A percentile compares a stretch with the other conserved stretches of the same genome.
Conservation (phyloP, 1,139 yeast genomes). For the Kluyveromyces sp. region DNA sequence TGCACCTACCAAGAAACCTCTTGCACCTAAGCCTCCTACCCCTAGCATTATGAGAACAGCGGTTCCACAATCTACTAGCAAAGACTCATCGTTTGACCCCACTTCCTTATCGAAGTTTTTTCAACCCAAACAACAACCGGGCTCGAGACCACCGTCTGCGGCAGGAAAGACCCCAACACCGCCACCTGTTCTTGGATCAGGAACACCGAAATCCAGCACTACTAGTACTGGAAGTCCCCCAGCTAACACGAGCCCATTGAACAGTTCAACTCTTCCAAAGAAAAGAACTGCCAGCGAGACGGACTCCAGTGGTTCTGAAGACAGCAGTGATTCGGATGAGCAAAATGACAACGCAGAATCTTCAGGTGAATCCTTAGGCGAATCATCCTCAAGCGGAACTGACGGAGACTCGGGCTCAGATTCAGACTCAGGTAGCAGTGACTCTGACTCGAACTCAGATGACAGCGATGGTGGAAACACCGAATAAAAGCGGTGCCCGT, state of each 20-base stretch:
- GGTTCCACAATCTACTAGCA: constrained; percentile 4
- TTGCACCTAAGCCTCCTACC: constrained; percentile 10
- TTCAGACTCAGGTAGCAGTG: constrained; percentile 13
- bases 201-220: constrained; percentile 2
- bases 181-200: constrained; percentile 1
- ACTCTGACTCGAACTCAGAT: constrained; percentile 10
- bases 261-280: constrained; percentile 9
- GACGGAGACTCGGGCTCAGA: constrained; percentile 8
- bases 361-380: constrained; percentile 9
- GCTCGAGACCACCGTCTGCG: constrained; percentile 14
- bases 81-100: constrained; percentile 28
- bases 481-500: too few relatives aligned
- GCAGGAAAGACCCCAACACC: constrained; percentile 9
- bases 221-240: not conserved
- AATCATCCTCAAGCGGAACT: constrained; percentile 7
- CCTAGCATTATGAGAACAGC: constrained; percentile 10
- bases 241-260: not conserved
- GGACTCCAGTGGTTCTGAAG: constrained; percentile 17
- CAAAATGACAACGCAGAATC: constrained; percentile 7
- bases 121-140: constrained; percentile 28
- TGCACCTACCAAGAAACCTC: constrained; percentile 7
- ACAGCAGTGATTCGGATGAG: constrained; percentile 11
- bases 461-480: constrained; percentile 8
- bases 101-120: constrained; percentile 32
- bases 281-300: constrained; percentile 14